Percentiles rank a stretch among this genome's conserved stretches.
These are phyloP conservation scores for Termitomyces heimii DNA, from an alignment of 768 basidiomycete genomes.

Conservation along the genomic window DNA sequence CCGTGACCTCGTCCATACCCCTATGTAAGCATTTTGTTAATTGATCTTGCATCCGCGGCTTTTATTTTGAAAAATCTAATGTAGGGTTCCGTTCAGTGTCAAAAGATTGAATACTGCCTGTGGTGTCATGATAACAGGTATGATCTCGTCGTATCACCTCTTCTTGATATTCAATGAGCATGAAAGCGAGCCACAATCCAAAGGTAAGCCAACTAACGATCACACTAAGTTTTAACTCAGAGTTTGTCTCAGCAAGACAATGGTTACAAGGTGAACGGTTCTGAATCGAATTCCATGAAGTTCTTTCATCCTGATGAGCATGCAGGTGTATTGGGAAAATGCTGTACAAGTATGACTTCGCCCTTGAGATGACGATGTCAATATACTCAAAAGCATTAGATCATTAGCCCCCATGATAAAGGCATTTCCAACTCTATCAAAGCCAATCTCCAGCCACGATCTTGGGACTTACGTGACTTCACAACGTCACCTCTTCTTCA, in stretches of 20 bases:
- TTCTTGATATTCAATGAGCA: not conserved
- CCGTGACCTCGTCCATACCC: slow-evolving; percentile 71
- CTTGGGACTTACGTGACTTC: slow-evolving; percentile 33
- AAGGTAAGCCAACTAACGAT: slow-evolving; percentile 41
- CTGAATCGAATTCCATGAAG: not conserved
- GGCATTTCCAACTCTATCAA: slow-evolving; percentile 68
- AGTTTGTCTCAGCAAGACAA: slow-evolving; percentile 60
- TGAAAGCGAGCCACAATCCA: slow-evolving; percentile 78
- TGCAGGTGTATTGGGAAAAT: slow-evolving; percentile 86
- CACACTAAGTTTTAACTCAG: not conserved
- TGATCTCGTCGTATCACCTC: slow-evolving; percentile 6
- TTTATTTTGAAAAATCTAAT: not conserved
- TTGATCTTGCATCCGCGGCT: not conserved
- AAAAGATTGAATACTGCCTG: slow-evolving; percentile 63
- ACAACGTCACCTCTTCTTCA: slow-evolving; percentile 37
- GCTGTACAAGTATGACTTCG: slow-evolving; percentile 60
- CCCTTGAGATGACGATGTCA: not conserved
- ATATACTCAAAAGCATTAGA: slow-evolving; percentile 35
- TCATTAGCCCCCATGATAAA: slow-evolving; percentile 77
- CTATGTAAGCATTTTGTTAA: slow-evolving; percentile 42
- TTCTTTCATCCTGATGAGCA: not conserved
- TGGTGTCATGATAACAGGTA: slow-evolving; percentile 89
- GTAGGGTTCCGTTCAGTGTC: slow-evolving; percentile 76
- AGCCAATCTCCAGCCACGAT: slow-evolving; percentile 49
- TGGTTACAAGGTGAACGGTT: slow-evolving; percentile 67